Evolutionary conservation across 208 protist species (phyloP), one percentile per base, ranked within the genome.

Genomic region (Acanthamoeba royreba): DNA sequence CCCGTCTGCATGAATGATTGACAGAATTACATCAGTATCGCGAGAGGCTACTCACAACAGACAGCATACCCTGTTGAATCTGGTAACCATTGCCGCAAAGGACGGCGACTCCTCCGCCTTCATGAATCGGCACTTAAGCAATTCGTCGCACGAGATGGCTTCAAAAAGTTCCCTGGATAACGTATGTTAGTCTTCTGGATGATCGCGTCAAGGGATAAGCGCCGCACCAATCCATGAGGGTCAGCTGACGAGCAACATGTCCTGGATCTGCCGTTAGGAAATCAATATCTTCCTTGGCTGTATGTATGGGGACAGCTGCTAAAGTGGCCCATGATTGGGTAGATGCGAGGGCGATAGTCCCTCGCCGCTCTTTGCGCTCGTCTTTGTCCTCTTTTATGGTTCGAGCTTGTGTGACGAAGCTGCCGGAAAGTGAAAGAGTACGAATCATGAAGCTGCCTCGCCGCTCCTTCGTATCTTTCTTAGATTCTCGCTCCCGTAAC

Each of bases 381-480:
- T 43, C 13, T 4, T 22, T 5, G 28, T 85, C 74, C 42, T 85
- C 74, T 28, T 85, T 85, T 22, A 85, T 40, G 43, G 28, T 85
- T 45, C 31, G n/a, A 7, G 31, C n/a, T 22, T 40, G 43, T n/a
- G 38, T 42, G 28, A 35, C 43, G 25, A 85, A 85, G 74, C 74
- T 53, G 74, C 74, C 74, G 0, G 74, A 85, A n/a, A 85, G 69
- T 1, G 69, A 81, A 9, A 81, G 74, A 7, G 74, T 85, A n/a
- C 74, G 74, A 28, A 85, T 85, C 74, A 85, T 85, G 74, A 85
- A 85, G 74, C 74, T 85, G 19, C 74, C 74, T 25, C 74, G 74
- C 38, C 74, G 74, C 28, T 85, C 74, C 25, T 35, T 25, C 4
- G 43, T 45, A 40, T 85, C 74, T 28, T 35, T 52, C 74, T 85